Conservation (phyloP, 2,329 filamentous ascomycete species). For the Botrytis tulipae region DNA sequence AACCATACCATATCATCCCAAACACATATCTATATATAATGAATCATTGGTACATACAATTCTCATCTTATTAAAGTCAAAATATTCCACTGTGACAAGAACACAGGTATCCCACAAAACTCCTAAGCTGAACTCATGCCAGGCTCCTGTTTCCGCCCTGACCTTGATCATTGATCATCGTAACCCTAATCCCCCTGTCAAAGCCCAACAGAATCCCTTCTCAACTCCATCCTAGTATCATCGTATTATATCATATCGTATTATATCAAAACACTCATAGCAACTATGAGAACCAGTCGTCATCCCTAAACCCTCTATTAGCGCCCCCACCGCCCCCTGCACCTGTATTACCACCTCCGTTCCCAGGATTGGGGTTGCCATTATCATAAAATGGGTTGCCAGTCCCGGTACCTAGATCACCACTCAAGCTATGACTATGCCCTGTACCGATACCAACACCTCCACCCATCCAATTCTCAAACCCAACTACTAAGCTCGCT, state of each 20-base stretch:
- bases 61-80: neutral
- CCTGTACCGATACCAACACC: neutral
- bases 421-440: neutral
- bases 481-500: constrained; percentile 56
- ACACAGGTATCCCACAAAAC: neutral
- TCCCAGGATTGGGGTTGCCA: neutral
- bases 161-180: neutral
- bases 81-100: neutral
- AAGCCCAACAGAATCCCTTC: neutral
- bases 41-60: neutral
- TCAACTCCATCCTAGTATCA: neutral
- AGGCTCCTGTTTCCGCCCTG: neutral
- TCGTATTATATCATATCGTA: neutral
- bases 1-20: neutral
- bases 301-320: neutral
- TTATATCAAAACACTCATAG: neutral
- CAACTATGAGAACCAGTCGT: neutral
- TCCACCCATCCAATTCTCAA: constrained; percentile 56
- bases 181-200: neutral
- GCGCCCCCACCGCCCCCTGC: neutral
- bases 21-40: neutral
- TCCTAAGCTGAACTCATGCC: neutral
- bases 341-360: neutral
- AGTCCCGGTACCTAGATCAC: neutral
- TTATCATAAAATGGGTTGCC: neutral